Percentiles rank a stretch among this genome's conserved stretches.
These are phyloP conservation scores for Manihot esculenta DNA, from an alignment of 441 rosid species.

Conservation along the genomic window DNA sequence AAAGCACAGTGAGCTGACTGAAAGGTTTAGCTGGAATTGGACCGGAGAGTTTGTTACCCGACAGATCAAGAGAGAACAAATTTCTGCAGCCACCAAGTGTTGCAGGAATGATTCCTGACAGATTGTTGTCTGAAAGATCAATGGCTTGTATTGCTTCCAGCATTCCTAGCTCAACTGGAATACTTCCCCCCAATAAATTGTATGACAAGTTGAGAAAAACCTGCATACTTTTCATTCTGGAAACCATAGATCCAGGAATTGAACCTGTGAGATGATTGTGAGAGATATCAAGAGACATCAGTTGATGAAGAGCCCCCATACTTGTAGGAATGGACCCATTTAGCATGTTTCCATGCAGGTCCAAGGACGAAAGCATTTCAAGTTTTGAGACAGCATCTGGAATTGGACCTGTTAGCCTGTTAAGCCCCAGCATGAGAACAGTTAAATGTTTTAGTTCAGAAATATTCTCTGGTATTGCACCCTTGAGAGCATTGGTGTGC, in stretches of 20 bases:
- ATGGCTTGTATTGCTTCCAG: constrained; percentile 67
- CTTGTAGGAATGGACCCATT: constrained; percentile 72
- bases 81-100: constrained; percentile 61
- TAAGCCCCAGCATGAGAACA: constrained; percentile 44
- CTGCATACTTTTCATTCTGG: constrained; percentile 49
- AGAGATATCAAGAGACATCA: constrained; percentile 63
- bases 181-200: constrained; percentile 53
- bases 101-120: constrained; percentile 63
- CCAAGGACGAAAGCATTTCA: constrained; percentile 48
- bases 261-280: constrained; percentile 59
- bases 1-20: constrained; percentile 37
- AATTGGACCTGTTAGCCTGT: constrained; percentile 59
- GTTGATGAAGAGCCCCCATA: constrained; percentile 41
- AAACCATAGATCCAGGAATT: constrained; percentile 43
- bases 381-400: constrained; percentile 54
- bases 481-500: constrained; percentile 49
- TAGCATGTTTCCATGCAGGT: constrained; percentile 57
- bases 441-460: constrained; percentile 56
- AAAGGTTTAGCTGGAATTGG: constrained; percentile 46
- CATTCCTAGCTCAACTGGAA: constrained; percentile 68
- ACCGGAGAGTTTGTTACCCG: constrained; percentile 63
- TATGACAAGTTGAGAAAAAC: constrained; percentile 62
- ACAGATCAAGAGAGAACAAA: constrained; percentile 63
- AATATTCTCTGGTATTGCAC: constrained; percentile 55
- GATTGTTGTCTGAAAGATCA: constrained; percentile 66